Conservation (phyloP, 2,329 filamentous ascomycete genomes). For the Ceratocystis alfenasii region DNA sequence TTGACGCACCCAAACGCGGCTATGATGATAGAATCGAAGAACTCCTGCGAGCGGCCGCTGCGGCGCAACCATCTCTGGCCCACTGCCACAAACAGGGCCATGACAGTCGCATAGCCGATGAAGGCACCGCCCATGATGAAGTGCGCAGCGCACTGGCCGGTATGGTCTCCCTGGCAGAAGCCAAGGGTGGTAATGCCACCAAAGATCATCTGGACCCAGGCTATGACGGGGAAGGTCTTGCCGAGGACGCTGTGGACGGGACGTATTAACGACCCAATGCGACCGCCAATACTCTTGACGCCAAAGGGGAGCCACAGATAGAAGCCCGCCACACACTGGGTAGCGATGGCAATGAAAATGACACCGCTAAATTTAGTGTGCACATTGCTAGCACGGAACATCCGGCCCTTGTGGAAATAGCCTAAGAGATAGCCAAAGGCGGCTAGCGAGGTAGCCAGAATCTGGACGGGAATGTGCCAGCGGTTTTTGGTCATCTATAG, state of each 20-base stretch:
- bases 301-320: slow-evolving; percentile 77
- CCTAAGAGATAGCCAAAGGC: slow-evolving; percentile 82
- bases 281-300: slow-evolving; percentile 68
- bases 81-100: slow-evolving; percentile 75
- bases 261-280: slow-evolving; percentile 60
- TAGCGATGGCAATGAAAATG: slow-evolving; percentile 66
- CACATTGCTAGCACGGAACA: slow-evolving; percentile 63
- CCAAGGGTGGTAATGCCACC: slow-evolving; percentile 85
- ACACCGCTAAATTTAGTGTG: slow-evolving; percentile 70
- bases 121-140: slow-evolving; percentile 99
- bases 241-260: slow-evolving; percentile 68
- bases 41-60: slow-evolving; percentile 82
- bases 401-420: slow-evolving; percentile 76
- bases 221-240: slow-evolving; percentile 72
- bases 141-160: slow-evolving; percentile 86
- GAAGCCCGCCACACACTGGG: slow-evolving; percentile 66
- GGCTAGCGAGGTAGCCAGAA: slow-evolving; percentile 60
- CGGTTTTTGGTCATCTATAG: slow-evolving; percentile 72
- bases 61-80: slow-evolving; percentile 78
- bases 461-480: slow-evolving; percentile 89
- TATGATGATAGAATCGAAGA: slow-evolving; percentile 87
- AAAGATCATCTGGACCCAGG: slow-evolving; percentile 92
- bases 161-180: slow-evolving; percentile 83
- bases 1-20: slow-evolving; percentile 94
- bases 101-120: slow-evolving; percentile 79